phyloP scores from a whole-genome alignment of 2,329 filamentous ascomycete species.

The Fusarium penzigii region DNA sequence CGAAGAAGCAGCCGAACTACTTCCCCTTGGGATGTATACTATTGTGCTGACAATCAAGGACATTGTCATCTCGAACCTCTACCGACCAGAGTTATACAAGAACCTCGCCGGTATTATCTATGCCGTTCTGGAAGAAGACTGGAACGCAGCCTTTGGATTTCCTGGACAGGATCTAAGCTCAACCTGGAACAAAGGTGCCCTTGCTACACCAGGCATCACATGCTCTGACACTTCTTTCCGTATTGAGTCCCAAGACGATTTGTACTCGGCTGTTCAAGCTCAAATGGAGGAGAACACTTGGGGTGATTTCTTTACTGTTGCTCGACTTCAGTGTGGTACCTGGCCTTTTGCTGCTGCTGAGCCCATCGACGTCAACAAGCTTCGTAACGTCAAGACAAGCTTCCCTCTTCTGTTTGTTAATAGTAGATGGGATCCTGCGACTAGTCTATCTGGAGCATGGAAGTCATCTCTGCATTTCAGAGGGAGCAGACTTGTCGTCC shows the following conservation, averaged over 20 bases:
- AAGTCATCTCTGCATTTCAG: constrained; percentile 18
- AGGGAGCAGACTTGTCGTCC: constrained; percentile 17
- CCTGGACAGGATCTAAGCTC: constrained; percentile 6
- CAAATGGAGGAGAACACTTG: constrained; percentile 16
- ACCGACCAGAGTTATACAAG: constrained; percentile 1
- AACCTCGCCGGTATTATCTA: constrained; percentile 4
- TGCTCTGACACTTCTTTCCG: constrained; percentile 18
- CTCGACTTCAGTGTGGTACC: constrained; percentile 6
- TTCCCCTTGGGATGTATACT: not conserved
- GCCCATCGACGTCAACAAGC: constrained; percentile 6
- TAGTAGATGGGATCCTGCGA: constrained; percentile 21
- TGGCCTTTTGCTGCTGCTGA: constrained; percentile 22
- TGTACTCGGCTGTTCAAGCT: constrained; percentile 10
- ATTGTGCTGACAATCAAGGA: not conserved
- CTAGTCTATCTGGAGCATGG: constrained; percentile 16
- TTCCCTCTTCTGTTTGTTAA: constrained; percentile 21
- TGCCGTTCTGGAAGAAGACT: constrained; percentile 7
- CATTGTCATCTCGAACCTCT: not conserved
- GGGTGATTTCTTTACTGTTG: constrained; percentile 9
- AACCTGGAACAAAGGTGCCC: constrained; percentile 13
- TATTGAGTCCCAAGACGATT: constrained; percentile 7
- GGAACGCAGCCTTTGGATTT: constrained; percentile 8
- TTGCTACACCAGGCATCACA: constrained; percentile 13
- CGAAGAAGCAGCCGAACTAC: not conserved
- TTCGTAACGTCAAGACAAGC: constrained; percentile 21